These are phyloP conservation scores for Trichomonas tenax DNA, from an alignment of 208 protist genomes.

Conservation along the genomic window DNA sequence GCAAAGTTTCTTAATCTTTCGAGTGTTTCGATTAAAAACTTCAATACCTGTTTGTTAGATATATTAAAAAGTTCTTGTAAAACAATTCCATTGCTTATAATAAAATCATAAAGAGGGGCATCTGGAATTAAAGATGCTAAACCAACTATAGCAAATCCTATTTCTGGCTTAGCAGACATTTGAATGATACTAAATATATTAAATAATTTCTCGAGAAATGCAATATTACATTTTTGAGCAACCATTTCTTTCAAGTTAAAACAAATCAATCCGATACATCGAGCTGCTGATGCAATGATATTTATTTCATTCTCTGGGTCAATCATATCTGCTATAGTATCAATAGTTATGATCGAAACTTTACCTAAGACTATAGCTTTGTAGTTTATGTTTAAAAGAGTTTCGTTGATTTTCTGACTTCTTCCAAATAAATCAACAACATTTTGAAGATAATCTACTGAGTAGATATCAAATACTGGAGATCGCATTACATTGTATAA, in stretches of 20 bases:
- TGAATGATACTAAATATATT: not conserved
- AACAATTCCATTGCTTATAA: not conserved
- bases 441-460: not conserved
- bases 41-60: not conserved
- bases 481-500: not conserved
- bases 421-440: not conserved
- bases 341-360: not conserved
- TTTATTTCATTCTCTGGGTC: not conserved
- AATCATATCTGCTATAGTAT: not conserved
- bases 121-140: not conserved
- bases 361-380: not conserved
- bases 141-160: not conserved
- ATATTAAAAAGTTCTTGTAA: not conserved
- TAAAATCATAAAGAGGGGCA: not conserved
- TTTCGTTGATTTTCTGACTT: not conserved
- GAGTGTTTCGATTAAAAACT: not conserved
- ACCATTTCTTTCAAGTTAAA: not conserved
- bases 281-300: not conserved
- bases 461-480: not conserved
- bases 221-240: not conserved
- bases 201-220: not conserved
- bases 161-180: not conserved
- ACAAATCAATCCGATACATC: not conserved
- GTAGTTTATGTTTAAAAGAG: not conserved
- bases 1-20: not conserved